These are phyloP conservation scores for Vigna mungo DNA, from an alignment of 306 rosid species.

Conservation along the genomic window DNA sequence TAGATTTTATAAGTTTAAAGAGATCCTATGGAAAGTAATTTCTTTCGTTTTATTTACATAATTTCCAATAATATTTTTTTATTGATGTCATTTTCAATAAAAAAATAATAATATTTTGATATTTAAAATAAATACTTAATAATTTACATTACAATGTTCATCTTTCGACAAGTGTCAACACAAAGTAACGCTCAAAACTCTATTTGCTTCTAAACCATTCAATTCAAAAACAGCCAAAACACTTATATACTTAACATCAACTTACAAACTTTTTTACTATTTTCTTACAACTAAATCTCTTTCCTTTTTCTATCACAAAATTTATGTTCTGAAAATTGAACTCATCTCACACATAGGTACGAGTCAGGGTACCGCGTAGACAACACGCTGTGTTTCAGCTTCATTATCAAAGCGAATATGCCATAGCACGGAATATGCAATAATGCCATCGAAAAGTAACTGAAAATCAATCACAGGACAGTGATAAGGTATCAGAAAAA, in stretches of 20 bases:
- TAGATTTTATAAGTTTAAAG: too few relatives aligned
- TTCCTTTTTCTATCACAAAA: conserved; percentile 38
- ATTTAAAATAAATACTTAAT: too few relatives aligned
- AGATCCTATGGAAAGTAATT: too few relatives aligned
- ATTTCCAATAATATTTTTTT: too few relatives aligned
- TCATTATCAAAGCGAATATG: conserved; percentile 74
- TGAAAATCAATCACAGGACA: conserved; percentile 47
- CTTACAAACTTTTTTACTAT: conserved; percentile 11
- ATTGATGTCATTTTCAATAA: too few relatives aligned
- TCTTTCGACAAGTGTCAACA: neutral
- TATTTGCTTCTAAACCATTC: conserved; percentile 28
- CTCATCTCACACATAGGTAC: conserved; percentile 61
- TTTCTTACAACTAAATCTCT: neutral
- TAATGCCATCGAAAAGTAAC: conserved; percentile 85
- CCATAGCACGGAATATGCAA: conserved; percentile 97
- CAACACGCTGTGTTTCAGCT: conserved; percentile 73
- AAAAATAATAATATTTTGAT: too few relatives aligned
- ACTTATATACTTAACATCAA: neutral
- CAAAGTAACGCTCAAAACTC: conserved; percentile 35
- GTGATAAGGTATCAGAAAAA: conserved; percentile 41
- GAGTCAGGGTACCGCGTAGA: conserved; percentile 71
- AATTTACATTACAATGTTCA: too few relatives aligned
- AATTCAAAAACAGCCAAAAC: conserved; percentile 10
- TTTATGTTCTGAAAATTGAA: conserved; percentile 40
- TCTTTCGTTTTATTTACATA: too few relatives aligned